Conservation (phyloP, 805 yeast genomes). For the Pichia kluyveri region DNA sequence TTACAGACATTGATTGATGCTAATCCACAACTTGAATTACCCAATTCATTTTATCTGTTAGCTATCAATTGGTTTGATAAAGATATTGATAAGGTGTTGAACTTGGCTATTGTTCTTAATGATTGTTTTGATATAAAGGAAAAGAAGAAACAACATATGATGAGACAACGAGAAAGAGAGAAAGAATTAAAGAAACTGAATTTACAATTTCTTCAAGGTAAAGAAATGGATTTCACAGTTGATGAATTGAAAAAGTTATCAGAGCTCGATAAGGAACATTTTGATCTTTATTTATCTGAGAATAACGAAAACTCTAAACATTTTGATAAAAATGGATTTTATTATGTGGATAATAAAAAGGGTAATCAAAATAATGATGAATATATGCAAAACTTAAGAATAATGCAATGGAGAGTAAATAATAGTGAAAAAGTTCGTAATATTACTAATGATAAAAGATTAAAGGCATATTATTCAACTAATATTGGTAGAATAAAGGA, state of each 20-base stretch:
- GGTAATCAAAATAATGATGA: neutral
- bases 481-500: neutral
- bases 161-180: neutral
- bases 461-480: neutral
- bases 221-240: too few relatives aligned
- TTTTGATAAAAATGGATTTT: neutral
- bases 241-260: too few relatives aligned
- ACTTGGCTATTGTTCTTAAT: constrained; percentile 24
- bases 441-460: neutral
- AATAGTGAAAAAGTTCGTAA: neutral
- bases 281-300: too few relatives aligned
- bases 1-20: constrained; percentile 26
- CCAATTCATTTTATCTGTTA: constrained; percentile 30
- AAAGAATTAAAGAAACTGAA: neutral
- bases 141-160: neutral
- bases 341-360: neutral
- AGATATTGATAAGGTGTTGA: constrained; percentile 30
- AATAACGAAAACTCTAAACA: too few relatives aligned
- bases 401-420: neutral
- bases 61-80: constrained; percentile 38
- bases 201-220: too few relatives aligned
- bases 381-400: neutral
- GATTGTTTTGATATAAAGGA: constrained; percentile 5
- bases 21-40: constrained; percentile 29
- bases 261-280: too few relatives aligned